A percentile compares a stretch with the other conserved stretches of the same genome.
phyloP scores from a whole-genome alignment of 371 early-diverging fungal genomes.

The Blastocladiella emersonii region DNA sequence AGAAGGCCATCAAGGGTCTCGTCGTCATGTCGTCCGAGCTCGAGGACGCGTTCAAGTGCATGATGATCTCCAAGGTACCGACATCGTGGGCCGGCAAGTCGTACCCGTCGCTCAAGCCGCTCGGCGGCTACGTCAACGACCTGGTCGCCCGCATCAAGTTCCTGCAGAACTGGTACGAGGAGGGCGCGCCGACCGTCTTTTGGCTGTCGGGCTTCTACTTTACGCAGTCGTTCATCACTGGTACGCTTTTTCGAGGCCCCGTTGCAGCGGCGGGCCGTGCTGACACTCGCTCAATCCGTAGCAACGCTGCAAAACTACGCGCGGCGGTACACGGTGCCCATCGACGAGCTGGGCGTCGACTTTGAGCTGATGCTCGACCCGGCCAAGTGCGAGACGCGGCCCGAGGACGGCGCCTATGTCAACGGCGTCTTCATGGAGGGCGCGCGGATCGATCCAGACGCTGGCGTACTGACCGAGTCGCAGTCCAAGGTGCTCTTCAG shows the following conservation, averaged over 20 bases:
- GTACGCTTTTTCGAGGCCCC: background rate
- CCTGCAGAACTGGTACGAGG: slow-evolving; percentile 35
- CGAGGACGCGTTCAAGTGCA: slow-evolving; percentile 29
- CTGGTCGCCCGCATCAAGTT: slow-evolving; percentile 29
- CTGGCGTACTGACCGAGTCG: slow-evolving; percentile 26
- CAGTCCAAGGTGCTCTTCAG: slow-evolving; percentile 29
- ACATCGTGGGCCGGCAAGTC: slow-evolving; percentile 38
- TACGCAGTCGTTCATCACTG: slow-evolving; percentile 40
- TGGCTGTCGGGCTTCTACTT: slow-evolving; percentile 47
- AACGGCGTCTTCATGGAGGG: slow-evolving; percentile 40
- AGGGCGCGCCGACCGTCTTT: slow-evolving; percentile 28
- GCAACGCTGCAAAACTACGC: slow-evolving; percentile 44
- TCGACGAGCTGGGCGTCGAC: slow-evolving; percentile 29
- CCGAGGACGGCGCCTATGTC: slow-evolving; percentile 36
- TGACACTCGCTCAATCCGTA: background rate
- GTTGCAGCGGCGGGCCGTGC: too few relatives aligned
- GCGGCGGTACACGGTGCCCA: slow-evolving; percentile 35
- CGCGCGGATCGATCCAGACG: slow-evolving; percentile 28
- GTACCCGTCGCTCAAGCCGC: slow-evolving; percentile 39
- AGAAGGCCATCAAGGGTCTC: slow-evolving; percentile 40
- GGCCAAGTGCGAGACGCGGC: slow-evolving; percentile 10
- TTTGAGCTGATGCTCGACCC: slow-evolving; percentile 29
- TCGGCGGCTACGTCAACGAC: slow-evolving; percentile 33
- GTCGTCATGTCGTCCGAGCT: slow-evolving; percentile 46
- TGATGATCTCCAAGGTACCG: slow-evolving; percentile 33